Evolutionary conservation across 169 alveolate species (phyloP).

Genomic region (Cryptosporidium meleagridis): DNA sequence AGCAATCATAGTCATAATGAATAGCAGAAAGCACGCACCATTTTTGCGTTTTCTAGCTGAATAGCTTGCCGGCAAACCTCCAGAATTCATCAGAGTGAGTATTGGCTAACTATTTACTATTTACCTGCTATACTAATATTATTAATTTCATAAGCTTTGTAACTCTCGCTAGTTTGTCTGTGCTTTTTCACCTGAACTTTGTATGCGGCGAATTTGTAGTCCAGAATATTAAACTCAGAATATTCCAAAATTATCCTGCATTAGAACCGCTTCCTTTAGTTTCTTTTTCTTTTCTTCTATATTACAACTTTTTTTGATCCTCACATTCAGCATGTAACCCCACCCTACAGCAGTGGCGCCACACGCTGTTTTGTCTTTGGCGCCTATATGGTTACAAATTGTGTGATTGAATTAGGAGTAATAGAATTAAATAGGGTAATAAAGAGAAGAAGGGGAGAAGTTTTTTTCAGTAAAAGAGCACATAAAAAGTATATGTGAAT

Average conservation of each 20-base stretch:
- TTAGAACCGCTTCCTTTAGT: not conserved
- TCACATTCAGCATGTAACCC: constrained; percentile 74
- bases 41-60: constrained; percentile 48
- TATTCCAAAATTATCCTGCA: not conserved
- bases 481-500: not conserved
- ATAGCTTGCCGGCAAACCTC: constrained; percentile 45
- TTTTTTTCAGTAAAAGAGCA: not conserved
- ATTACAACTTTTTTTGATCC: constrained; percentile 44
- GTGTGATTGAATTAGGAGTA: not conserved
- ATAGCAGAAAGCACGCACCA: constrained; percentile 66
- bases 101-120: not conserved
- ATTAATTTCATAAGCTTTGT: not conserved
- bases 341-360: constrained; percentile 48
- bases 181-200: not conserved
- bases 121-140: not conserved
- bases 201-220: not conserved
- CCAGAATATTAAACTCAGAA: not conserved
- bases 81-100: constrained; percentile 42
- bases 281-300: constrained; percentile 32
- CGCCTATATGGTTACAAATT: constrained; percentile 14
- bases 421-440: not conserved
- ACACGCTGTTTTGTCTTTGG: constrained; percentile 17
- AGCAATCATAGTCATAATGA: constrained; percentile 46
- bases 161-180: not conserved
- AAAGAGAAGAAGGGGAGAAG: not conserved